These are phyloP conservation scores for Parafenestella ontariensis DNA, from an alignment of 2,329 filamentous ascomycete species.

Conservation along the genomic window DNA sequence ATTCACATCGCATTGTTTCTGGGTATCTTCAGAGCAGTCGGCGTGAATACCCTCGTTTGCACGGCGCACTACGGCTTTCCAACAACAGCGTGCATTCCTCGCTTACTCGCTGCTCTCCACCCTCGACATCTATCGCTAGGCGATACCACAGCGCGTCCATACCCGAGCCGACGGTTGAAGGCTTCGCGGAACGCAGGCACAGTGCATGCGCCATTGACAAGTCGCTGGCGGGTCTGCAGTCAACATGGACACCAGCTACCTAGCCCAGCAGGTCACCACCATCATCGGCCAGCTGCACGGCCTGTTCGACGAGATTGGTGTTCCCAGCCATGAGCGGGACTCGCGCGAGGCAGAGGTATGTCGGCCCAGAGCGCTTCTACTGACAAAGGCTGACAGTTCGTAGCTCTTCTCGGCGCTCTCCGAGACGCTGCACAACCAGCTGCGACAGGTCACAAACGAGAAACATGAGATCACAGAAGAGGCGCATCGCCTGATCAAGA, in stretches of 20 bases:
- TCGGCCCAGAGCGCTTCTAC: neutral
- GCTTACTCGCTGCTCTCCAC: slow-evolving; percentile 8
- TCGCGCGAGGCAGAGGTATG: slow-evolving; percentile 84
- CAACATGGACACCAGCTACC: slow-evolving; percentile 86
- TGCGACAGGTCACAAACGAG: slow-evolving; percentile 82
- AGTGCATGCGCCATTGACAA: slow-evolving; percentile 45
- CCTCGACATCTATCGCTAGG: neutral
- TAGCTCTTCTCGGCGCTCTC: slow-evolving; percentile 92
- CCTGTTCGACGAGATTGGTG: slow-evolving; percentile 96
- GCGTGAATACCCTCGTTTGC: slow-evolving; percentile 14
- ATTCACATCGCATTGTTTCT: slow-evolving; percentile 1
- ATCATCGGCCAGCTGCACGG: slow-evolving; percentile 93
- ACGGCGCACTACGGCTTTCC: slow-evolving; percentile 3
- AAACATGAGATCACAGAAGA: slow-evolving; percentile 92
- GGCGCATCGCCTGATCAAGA: slow-evolving; percentile 81
- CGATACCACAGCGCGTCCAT: slow-evolving; percentile 1
- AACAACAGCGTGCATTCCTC: slow-evolving; percentile 15
- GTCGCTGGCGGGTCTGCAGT: slow-evolving; percentile 44
- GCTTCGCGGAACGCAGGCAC: slow-evolving; percentile 9
- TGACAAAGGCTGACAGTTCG: slow-evolving; percentile 5
- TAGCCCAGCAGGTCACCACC: slow-evolving; percentile 92
- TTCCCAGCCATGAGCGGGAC: slow-evolving; percentile 92
- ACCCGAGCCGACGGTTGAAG: slow-evolving; percentile 6
- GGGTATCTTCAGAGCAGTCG: slow-evolving; percentile 1
- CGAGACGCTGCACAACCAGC: slow-evolving; percentile 88